Percentiles rank a stretch among this genome's conserved stretches.
Conservation (phyloP, 2,329 filamentous ascomycete genomes). For the Neonectria sp. region DNA sequence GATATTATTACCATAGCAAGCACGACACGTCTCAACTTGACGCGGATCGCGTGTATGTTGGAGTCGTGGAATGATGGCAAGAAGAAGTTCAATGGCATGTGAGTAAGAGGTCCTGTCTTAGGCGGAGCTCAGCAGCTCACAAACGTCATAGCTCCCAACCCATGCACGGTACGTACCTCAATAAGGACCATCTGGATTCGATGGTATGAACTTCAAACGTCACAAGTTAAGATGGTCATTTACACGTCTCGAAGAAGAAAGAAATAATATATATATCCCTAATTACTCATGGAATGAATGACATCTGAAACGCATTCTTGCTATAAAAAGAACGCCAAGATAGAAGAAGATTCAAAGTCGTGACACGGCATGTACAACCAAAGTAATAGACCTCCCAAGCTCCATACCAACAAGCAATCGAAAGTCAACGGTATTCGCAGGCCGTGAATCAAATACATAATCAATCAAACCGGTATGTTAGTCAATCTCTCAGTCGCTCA, state of each 20-base stretch:
- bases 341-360: slow-evolving; percentile 25
- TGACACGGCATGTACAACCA: slow-evolving; percentile 27
- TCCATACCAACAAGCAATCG: slow-evolving; percentile 29
- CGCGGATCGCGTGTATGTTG: slow-evolving; percentile 24
- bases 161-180: slow-evolving; percentile 36
- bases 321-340: slow-evolving; percentile 27
- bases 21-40: slow-evolving; percentile 22
- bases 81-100: slow-evolving; percentile 40
- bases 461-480: slow-evolving; percentile 29
- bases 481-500: slow-evolving; percentile 27
- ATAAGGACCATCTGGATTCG: no score
- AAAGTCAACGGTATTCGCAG: slow-evolving; percentile 34
- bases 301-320: slow-evolving; percentile 39
- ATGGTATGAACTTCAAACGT: no score
- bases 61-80: slow-evolving; percentile 25
- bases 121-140: slow-evolving; percentile 35
- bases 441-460: slow-evolving; percentile 29
- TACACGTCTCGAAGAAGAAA: neutral
- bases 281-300: slow-evolving; percentile 32
- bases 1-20: slow-evolving; percentile 38
- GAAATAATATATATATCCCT: slow-evolving; percentile 14
- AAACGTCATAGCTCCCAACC: slow-evolving; percentile 40
- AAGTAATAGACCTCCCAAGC: slow-evolving; percentile 30
- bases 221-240: neutral
- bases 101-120: slow-evolving; percentile 28